These are phyloP conservation scores for Tetradesmus obliquus DNA, from an alignment of 139 green algal genomes.

Conservation along the genomic window DNA sequence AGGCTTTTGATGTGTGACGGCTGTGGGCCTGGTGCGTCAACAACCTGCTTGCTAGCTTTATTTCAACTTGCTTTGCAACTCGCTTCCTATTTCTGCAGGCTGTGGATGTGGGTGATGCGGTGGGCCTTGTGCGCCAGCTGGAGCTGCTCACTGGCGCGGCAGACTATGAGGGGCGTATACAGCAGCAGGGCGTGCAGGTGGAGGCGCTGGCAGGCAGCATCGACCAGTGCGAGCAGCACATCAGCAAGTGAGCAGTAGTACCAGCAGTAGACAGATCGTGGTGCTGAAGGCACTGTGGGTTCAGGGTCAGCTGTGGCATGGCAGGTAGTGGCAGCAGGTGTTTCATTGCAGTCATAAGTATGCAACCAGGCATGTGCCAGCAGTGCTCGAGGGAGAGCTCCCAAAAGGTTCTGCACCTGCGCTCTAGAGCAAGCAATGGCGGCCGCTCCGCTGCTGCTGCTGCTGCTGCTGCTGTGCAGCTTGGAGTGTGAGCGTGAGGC, in stretches of 20 bases:
- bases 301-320: too few species aligned
- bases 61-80: too few species aligned
- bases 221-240: background rate
- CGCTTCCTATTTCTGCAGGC: background rate
- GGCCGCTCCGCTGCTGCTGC: background rate
- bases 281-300: too few species aligned
- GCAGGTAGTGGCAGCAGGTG: background rate
- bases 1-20: too few species aligned
- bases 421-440: too few species aligned
- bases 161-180: constrained; percentile 1
- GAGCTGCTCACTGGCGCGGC: constrained; percentile 20
- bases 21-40: too few species aligned
- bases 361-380: too few species aligned
- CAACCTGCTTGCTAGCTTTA: too few species aligned
- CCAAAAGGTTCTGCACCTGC: too few species aligned
- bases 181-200: background rate
- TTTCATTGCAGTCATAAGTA: too few species aligned
- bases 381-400: too few species aligned
- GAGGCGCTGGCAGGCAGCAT: constrained; percentile 12
- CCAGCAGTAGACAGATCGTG: background rate
- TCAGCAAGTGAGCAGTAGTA: background rate
- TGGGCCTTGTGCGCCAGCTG: constrained; percentile 18
- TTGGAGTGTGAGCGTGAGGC: constrained; percentile 47
- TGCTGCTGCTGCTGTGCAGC: constrained; percentile 42
- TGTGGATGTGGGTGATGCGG: constrained; percentile 23